Percentiles rank a stretch among this genome's conserved stretches.
These are phyloP conservation scores for Papiliotrema terrestris DNA, from an alignment of 1,284 basidiomycete genomes.

Conservation along the genomic window DNA sequence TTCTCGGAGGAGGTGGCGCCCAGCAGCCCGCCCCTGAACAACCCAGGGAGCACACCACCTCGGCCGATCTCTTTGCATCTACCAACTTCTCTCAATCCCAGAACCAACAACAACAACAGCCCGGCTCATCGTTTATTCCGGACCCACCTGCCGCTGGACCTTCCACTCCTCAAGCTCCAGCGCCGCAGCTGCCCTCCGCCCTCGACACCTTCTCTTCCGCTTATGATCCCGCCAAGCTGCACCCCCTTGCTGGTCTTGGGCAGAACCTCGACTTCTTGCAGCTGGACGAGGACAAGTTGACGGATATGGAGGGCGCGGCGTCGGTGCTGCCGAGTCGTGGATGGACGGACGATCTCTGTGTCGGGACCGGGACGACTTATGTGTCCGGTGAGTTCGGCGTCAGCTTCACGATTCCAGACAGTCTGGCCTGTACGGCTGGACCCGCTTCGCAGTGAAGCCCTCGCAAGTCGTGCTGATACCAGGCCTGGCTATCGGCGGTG, in stretches of 20 bases:
- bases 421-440: too few species aligned
- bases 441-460: background rate
- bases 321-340: slow-evolving; percentile 89
- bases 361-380: slow-evolving; percentile 98
- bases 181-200: slow-evolving; percentile 55
- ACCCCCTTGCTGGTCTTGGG: slow-evolving; percentile 82
- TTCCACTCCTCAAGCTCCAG: slow-evolving; percentile 13
- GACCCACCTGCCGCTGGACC: slow-evolving; percentile 12
- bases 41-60: slow-evolving; percentile 28
- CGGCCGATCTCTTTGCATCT: slow-evolving; percentile 40
- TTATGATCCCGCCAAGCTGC: slow-evolving; percentile 83
- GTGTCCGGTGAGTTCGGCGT: slow-evolving; percentile 70
- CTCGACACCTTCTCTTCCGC: slow-evolving; percentile 75
- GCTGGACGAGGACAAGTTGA: slow-evolving; percentile 89
- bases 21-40: slow-evolving; percentile 10
- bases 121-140: slow-evolving; percentile 14
- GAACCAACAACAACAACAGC: slow-evolving; percentile 8
- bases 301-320: slow-evolving; percentile 74
- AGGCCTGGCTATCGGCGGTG: slow-evolving; percentile 90
- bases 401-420: too few species aligned
- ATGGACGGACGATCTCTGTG: slow-evolving; percentile 99
- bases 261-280: slow-evolving; percentile 82
- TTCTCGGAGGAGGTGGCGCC: slow-evolving; percentile 27
- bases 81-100: slow-evolving; percentile 37
- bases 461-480: slow-evolving; percentile 11